Evolutionary conservation across 768 basidiomycete species (phyloP).

Genomic region (Pilatotrama ljubarskyi): DNA sequence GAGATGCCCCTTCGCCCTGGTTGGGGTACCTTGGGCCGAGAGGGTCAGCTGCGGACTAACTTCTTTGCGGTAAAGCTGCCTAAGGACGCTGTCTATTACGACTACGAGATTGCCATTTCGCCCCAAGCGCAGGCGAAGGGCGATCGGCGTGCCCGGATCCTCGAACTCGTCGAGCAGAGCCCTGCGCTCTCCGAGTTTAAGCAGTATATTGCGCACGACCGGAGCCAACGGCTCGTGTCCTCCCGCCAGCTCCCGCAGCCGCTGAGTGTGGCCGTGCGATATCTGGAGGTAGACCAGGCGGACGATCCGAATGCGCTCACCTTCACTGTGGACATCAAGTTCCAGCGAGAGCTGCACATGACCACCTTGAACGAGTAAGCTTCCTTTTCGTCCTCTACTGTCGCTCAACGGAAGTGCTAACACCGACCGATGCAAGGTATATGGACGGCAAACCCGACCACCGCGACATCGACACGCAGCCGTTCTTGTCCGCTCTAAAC

Average conservation of each 20-base stretch:
- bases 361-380: conserved; percentile 37
- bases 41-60: conserved; percentile 57
- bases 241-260: conserved; percentile 39
- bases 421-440: conserved; percentile 42
- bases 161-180: conserved; percentile 52
- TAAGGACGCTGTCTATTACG: conserved; percentile 45
- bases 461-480: conserved; percentile 56
- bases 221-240: conserved; percentile 44
- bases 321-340: conserved; percentile 41
- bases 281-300: conserved; percentile 42
- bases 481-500: conserved; percentile 64
- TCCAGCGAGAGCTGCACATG: conserved; percentile 33
- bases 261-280: conserved; percentile 35
- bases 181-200: conserved; percentile 38
- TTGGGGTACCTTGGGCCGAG: conserved; percentile 51
- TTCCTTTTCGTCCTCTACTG: background rate
- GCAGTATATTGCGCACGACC: conserved; percentile 52
- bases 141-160: conserved; percentile 48
- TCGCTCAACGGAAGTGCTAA: background rate
- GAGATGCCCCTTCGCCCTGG: conserved; percentile 54
- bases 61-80: conserved; percentile 58
- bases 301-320: conserved; percentile 39
- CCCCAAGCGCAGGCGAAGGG: conserved; percentile 47
- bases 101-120: conserved; percentile 55
- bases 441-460: conserved; percentile 55